Evolutionary conservation across 192 early-diverging fungal genomes (phyloP).

Genomic region (Mortierella claussenii): DNA sequence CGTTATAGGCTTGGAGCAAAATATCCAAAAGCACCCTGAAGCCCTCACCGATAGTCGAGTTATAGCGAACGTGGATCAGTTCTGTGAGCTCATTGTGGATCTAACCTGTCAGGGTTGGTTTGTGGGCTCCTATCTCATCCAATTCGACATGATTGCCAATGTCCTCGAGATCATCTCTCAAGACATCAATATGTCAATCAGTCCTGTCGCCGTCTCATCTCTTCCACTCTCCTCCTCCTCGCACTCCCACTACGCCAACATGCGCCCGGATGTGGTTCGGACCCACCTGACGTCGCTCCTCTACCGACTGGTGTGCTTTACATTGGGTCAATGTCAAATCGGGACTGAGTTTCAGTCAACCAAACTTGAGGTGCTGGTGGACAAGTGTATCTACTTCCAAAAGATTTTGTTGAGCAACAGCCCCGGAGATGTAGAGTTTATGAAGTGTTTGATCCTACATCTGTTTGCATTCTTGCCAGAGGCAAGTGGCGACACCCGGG

Average conservation of each 20-base stretch:
- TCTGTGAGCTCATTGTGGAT: slow-evolving; percentile 48
- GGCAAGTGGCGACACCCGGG: slow-evolving; percentile 52
- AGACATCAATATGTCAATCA: slow-evolving; percentile 29
- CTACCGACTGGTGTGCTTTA: slow-evolving; percentile 65
- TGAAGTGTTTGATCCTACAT: slow-evolving; percentile 70
- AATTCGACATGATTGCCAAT: slow-evolving; percentile 59
- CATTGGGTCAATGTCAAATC: slow-evolving; percentile 53
- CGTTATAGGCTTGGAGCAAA: slow-evolving; percentile 47
- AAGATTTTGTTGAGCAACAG: slow-evolving; percentile 64
- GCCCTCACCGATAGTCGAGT: slow-evolving; percentile 38
- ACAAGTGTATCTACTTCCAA: slow-evolving; percentile 71
- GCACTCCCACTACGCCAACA: not conserved
- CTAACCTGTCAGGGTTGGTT: slow-evolving; percentile 49
- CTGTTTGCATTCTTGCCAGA: slow-evolving; percentile 64
- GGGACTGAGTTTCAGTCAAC: slow-evolving; percentile 56
- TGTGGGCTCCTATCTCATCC: slow-evolving; percentile 43
- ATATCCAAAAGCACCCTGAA: slow-evolving; percentile 43
- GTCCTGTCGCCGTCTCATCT: not conserved
- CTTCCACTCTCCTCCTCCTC: slow-evolving; percentile 40
- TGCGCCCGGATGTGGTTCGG: slow-evolving; percentile 33
- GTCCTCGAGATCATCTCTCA: slow-evolving; percentile 58
- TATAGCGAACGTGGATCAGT: slow-evolving; percentile 44
- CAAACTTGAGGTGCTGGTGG: slow-evolving; percentile 53
- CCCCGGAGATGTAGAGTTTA: slow-evolving; percentile 72
- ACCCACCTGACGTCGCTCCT: slow-evolving; percentile 50